Evolutionary conservation across 2,329 filamentous ascomycete species (phyloP).

Genomic region (Cladorrhinum sp.): DNA sequence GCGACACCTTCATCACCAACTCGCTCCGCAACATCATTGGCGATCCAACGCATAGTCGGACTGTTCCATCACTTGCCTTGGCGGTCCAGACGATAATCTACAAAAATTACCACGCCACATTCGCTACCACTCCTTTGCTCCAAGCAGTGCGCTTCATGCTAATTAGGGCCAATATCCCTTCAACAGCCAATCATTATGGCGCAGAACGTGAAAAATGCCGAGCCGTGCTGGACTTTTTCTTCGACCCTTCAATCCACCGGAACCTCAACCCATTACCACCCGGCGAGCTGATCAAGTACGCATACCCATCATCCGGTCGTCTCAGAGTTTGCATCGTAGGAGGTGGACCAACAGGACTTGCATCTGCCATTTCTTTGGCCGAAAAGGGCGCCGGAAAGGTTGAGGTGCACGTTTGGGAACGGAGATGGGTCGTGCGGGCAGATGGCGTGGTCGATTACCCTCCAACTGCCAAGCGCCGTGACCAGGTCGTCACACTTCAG

Average conservation of each 20-base stretch:
- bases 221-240: conserved; percentile 36
- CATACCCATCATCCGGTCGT: conserved; percentile 30
- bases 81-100: conserved; percentile 32
- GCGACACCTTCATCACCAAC: conserved; percentile 24
- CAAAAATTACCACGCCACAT: conserved; percentile 31
- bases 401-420: conserved; percentile 37
- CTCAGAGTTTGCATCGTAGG: conserved; percentile 34
- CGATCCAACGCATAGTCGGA: conserved; percentile 25
- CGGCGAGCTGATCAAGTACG: conserved; percentile 27
- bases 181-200: conserved; percentile 17
- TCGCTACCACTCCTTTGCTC: conserved; percentile 32
- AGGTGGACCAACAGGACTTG: conserved; percentile 34
- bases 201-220: conserved; percentile 24
- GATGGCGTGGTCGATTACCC: conserved; percentile 32
- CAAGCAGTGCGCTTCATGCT: conserved; percentile 37
- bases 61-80: conserved; percentile 29
- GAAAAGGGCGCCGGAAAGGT: conserved; percentile 34
- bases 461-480: conserved; percentile 30
- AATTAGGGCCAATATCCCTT: conserved; percentile 30
- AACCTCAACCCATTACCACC: conserved; percentile 27
- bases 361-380: conserved; percentile 34
- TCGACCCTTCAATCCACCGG: conserved; percentile 34
- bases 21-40: conserved; percentile 32
- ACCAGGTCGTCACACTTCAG: conserved; percentile 38
- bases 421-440: conserved; percentile 31